Base-by-base conservation (phyloP, 345 rosid genomes). In the Arabidopsis arenosa region DNA sequence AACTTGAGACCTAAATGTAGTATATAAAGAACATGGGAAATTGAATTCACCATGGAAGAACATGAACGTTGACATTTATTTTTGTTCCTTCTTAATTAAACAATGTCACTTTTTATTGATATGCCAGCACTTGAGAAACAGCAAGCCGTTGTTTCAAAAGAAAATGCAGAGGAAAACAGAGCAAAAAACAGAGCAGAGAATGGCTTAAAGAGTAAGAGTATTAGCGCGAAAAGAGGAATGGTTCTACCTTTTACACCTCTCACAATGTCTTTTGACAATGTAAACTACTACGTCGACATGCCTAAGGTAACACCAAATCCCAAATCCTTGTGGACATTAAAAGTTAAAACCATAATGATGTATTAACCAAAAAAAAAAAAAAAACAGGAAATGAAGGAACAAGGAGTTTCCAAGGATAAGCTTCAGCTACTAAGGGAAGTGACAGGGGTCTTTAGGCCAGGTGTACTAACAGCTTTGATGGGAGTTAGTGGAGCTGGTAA, bases 401-500 rank as follows among this genome's bases (percentile, higher is more conserved):
- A 94, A 81, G 98, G 93, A 44, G 87, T 92, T 35, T 13, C 79
- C 17, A 88, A 85, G 74, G 86, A 89, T 76, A 92, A 56, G 85
- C 83, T 94, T 13, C 97, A 89, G 53, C 85, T 92, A 2, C 91
- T 94, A 35, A 75, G 81, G 60, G 92, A 80, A 75, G 93, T 89
- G 63, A 92, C 97, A 7, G 85, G 98, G 15, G 88, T 88, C 56
- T 94, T 94, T 81, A 87, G 94, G 80, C 98, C 98, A 14, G 96
- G 97, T 72, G 87, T 94, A 17, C 85, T 94, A 61, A 89, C 97
- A 18, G 98, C 98, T 66, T 68, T 94, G 45, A 94, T 94, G 97
- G 98, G 98, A 67, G 96, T 92, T 21, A 90, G 98, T 74, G 97
- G 98, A 75, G 98, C 98, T 12, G 98, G 98, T 70, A 94, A 94